Conservation (phyloP, 2,329 filamentous ascomycete genomes). For the Stagonosporopsis rhizophila region DNA sequence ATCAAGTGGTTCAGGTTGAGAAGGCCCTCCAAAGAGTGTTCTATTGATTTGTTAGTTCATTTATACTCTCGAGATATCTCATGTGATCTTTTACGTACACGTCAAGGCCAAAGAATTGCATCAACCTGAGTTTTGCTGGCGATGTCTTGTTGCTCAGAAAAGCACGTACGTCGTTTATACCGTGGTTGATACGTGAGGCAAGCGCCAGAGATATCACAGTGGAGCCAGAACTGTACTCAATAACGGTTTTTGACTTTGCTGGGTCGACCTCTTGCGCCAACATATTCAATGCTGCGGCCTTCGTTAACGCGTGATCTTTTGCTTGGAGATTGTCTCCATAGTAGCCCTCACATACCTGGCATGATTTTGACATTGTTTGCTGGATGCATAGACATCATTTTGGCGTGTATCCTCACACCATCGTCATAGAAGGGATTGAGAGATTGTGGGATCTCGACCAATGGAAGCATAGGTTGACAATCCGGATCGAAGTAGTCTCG, state of each 20-base stretch:
- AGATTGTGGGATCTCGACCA: slow-evolving; percentile 65
- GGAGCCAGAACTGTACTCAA: slow-evolving; percentile 32
- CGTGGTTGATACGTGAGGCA: slow-evolving; percentile 29
- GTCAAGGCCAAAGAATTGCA: slow-evolving; percentile 36
- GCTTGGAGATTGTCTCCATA: neutral
- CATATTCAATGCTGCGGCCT: slow-evolving; percentile 27
- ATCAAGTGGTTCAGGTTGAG: slow-evolving; percentile 29
- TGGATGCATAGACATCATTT: slow-evolving; percentile 71
- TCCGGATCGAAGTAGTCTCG: slow-evolving; percentile 68
- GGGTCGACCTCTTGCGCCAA: slow-evolving; percentile 22
- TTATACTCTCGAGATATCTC: neutral
- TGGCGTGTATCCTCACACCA: slow-evolving; percentile 69
- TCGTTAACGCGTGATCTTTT: neutral
- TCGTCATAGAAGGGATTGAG: slow-evolving; percentile 65
- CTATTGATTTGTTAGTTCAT: slow-evolving; percentile 3
- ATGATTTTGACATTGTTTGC: slow-evolving; percentile 71
- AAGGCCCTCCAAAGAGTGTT: slow-evolving; percentile 62
- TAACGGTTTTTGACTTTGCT: slow-evolving; percentile 25
- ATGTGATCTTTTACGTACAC: no score
- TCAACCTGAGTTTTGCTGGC: slow-evolving; percentile 23
- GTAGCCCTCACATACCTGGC: slow-evolving; percentile 53
- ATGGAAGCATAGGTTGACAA: slow-evolving; percentile 62
- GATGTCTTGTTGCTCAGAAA: slow-evolving; percentile 34
- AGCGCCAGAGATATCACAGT: slow-evolving; percentile 33
- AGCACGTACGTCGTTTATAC: slow-evolving; percentile 25